Evolutionary conservation across 371 early-diverging fungal genomes (phyloP).

Genomic region (Capillidium rhysosporum): DNA sequence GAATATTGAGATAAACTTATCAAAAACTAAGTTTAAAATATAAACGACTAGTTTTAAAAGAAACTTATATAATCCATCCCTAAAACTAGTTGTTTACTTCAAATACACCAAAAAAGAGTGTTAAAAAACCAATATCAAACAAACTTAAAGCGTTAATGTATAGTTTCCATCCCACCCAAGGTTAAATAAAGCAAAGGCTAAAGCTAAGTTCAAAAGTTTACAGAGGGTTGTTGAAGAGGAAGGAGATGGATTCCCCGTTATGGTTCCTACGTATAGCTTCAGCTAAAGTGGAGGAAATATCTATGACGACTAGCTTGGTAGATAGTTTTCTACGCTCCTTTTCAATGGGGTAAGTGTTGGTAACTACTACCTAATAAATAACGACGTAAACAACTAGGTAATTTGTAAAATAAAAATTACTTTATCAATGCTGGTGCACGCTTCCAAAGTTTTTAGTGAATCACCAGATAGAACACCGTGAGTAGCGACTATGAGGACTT

Average conservation of each 20-base stretch:
- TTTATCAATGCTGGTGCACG: conserved; percentile 62
- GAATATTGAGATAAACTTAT: no score
- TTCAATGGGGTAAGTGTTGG: conserved; percentile 84
- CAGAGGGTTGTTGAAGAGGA: conserved; percentile 35
- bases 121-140: no score
- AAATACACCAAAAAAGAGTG: no score
- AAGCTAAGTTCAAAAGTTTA: no score
- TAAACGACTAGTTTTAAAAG: no score
- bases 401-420: conserved; percentile 15
- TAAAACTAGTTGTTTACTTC: no score
- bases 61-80: no score
- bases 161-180: no score
- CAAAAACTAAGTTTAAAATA: no score
- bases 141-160: no score
- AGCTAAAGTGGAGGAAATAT: conserved; percentile 71
- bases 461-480: conserved; percentile 85
- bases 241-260: conserved; percentile 92
- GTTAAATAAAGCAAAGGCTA: no score
- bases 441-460: conserved; percentile 62
- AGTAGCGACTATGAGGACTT: conserved; percentile 80
- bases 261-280: conserved; percentile 96
- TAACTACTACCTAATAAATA: conserved; percentile 50
- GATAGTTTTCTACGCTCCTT: conserved; percentile 43
- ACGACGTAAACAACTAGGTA: background rate
- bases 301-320: conserved; percentile 66